Conservation (phyloP, 2,329 filamentous ascomycete species). For the Nigrograna mackinnonii region DNA sequence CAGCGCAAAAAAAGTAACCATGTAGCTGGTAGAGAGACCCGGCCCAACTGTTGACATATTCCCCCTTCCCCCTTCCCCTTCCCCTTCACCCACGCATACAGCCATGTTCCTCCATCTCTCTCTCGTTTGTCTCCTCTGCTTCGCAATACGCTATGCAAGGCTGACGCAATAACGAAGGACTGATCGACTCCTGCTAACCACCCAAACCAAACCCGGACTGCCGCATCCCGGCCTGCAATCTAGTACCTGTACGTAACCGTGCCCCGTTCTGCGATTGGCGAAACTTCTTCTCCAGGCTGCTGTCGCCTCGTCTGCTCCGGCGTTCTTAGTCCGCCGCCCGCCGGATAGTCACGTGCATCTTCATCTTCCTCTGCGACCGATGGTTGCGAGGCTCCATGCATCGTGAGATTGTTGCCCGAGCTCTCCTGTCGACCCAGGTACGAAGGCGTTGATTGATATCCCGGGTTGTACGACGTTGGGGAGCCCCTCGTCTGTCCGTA, state of each 20-base stretch:
- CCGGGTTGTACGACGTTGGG: conserved; percentile 33
- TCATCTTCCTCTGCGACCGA: conserved; percentile 27
- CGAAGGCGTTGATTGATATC: conserved; percentile 43
- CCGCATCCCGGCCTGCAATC: no score
- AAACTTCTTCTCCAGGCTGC: conserved; percentile 30
- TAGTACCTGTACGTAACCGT: conserved; percentile 43
- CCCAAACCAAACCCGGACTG: no score
- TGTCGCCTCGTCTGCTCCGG: conserved; percentile 18
- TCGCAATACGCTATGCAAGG: no score
- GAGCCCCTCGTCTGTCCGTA: conserved; percentile 16
- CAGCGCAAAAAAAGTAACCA: no score
- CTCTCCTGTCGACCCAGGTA: conserved; percentile 50
- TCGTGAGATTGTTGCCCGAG: conserved; percentile 47
- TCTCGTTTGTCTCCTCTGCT: no score
- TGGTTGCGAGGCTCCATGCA: conserved; percentile 45
- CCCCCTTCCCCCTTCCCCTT: no score
- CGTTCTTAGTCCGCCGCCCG: conserved; percentile 23
- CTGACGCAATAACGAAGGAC: no score
- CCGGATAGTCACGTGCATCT: conserved; percentile 22
- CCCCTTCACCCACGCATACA: no score
- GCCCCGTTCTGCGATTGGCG: conserved; percentile 39
- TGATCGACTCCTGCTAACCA: no score
- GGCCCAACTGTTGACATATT: no score
- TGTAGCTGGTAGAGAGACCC: no score
- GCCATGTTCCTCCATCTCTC: no score